Percentiles rank a stretch among this genome's conserved stretches.
Conservation (phyloP, 306 rosid genomes). For the Lathyrus aphaca region DNA sequence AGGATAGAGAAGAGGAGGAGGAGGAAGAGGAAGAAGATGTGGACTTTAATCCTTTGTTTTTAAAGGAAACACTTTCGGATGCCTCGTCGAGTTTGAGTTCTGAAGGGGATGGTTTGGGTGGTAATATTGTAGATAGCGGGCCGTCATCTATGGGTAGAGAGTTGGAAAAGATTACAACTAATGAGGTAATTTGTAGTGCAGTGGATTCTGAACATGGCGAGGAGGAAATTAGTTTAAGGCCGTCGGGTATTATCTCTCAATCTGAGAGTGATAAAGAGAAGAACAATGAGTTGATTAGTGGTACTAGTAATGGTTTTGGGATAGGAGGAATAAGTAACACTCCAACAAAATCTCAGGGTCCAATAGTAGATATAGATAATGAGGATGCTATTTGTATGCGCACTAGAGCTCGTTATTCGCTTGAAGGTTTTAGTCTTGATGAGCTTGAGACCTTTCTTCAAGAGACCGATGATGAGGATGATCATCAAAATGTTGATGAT, state of each 20-base stretch:
- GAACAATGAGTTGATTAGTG: conserved; percentile 43
- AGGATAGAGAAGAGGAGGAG: conserved; percentile 51
- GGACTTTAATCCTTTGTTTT: conserved; percentile 71
- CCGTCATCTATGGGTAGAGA: conserved; percentile 38
- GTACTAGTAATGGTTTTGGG: conserved; percentile 41
- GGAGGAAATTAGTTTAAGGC: conserved; percentile 61
- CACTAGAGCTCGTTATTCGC: conserved; percentile 93
- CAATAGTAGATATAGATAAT: conserved; percentile 53
- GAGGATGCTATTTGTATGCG: conserved; percentile 91
- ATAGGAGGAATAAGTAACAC: conserved; percentile 47
- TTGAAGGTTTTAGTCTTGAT: conserved; percentile 84
- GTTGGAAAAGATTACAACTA: conserved; percentile 31
- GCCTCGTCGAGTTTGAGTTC: conserved; percentile 93
- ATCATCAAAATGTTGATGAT: conserved; percentile 82
- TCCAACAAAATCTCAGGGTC: conserved; percentile 37
- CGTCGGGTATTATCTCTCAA: conserved; percentile 44
- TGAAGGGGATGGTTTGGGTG: conserved; percentile 73
- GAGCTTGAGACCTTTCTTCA: conserved; percentile 96
- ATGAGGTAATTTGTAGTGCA: conserved; percentile 38
- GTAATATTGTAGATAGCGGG: conserved; percentile 51
- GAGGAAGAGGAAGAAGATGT: conserved; percentile 78
- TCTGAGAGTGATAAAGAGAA: conserved; percentile 49
- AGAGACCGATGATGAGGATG: conserved; percentile 95
- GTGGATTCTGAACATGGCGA: conserved; percentile 58
- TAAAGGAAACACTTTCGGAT: conserved; percentile 75